Percentiles rank a stretch among this genome's conserved stretches.
Evolutionary conservation across 768 basidiomycete species (phyloP).

Genomic region (Mrakia hoshinonis): DNA sequence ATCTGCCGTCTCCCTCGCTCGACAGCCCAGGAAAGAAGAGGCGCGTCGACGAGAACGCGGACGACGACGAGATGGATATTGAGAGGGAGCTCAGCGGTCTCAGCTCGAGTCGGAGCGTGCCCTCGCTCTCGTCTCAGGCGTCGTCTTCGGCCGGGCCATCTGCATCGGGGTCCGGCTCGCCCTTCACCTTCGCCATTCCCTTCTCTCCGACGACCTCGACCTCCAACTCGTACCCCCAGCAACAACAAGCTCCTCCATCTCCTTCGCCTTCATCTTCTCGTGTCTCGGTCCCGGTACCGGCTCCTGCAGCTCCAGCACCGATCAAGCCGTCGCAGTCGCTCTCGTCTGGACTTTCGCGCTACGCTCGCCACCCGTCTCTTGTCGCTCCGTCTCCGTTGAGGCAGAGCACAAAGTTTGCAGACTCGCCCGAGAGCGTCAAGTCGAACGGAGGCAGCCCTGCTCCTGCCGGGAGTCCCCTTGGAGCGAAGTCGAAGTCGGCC

Average conservation of each 20-base stretch:
- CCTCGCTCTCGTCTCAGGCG: constrained; percentile 1
- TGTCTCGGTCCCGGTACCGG: background rate
- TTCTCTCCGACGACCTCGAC: constrained; percentile 6
- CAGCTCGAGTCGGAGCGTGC: background rate
- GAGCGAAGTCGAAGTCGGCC: background rate
- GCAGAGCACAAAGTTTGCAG: constrained; percentile 23
- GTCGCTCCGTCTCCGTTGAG: constrained; percentile 25
- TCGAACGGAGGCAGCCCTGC: constrained; percentile 5
- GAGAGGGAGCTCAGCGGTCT: constrained; percentile 17
- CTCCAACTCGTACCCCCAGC: background rate
- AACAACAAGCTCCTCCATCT: background rate
- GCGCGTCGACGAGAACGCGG: constrained; percentile 8
- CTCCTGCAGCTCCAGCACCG: background rate
- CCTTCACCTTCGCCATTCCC: constrained; percentile 22
- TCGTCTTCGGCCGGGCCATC: background rate
- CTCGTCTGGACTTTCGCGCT: constrained; percentile 9
- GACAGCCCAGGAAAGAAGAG: constrained; percentile 26
- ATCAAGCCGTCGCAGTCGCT: constrained; percentile 12
- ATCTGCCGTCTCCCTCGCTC: background rate
- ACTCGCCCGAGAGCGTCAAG: constrained; percentile 17
- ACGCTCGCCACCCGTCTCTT: constrained; percentile 13
- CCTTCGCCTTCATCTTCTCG: background rate
- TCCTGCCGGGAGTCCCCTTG: background rate
- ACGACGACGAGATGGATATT: constrained; percentile 1
- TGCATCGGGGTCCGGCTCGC: background rate